phyloP scores from a whole-genome alignment of 2,329 filamentous ascomycete genomes.

The Sclerotinia trifoliorum region DNA sequence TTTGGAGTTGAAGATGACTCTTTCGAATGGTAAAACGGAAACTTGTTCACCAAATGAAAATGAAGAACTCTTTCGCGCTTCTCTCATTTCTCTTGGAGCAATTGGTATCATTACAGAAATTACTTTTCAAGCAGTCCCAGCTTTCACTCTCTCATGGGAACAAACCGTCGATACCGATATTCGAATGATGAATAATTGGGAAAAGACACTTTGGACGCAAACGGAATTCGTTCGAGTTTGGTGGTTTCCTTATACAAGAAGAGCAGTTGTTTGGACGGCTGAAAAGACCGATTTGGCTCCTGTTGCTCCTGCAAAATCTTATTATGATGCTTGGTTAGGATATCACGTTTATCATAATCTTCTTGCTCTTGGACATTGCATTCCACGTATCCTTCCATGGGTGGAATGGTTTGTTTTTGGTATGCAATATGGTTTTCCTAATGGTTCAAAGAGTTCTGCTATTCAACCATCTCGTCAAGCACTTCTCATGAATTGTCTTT shows the following conservation, averaged over 20 bases:
- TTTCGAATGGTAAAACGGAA: conserved; percentile 74
- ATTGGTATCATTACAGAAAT: conserved; percentile 89
- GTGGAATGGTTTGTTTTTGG: conserved; percentile 97
- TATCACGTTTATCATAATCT: conserved; percentile 92
- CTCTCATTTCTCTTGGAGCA: conserved; percentile 82
- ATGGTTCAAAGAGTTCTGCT: conserved; percentile 66
- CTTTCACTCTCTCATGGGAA: conserved; percentile 82
- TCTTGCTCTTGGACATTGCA: conserved; percentile 73
- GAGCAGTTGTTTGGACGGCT: conserved; percentile 88
- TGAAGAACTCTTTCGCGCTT: conserved; percentile 80
- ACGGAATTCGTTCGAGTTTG: conserved; percentile 91
- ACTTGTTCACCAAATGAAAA: conserved; percentile 67
- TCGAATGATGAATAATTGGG: conserved; percentile 70
- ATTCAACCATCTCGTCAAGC: conserved; percentile 78
- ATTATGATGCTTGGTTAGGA: conserved; percentile 79
- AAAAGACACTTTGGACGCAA: conserved; percentile 72
- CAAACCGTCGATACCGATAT: conserved; percentile 73
- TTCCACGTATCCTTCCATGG: conserved; percentile 78
- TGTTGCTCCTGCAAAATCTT: conserved; percentile 58
- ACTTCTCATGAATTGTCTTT: conserved; percentile 93
- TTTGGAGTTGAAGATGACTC: conserved; percentile 71
- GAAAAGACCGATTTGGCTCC: conserved; percentile 67
- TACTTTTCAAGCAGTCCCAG: conserved; percentile 75
- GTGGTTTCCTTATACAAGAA: conserved; percentile 93
- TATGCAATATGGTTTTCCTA: conserved; percentile 91